Percentiles rank a stretch among this genome's conserved stretches.
Evolutionary conservation across 2,329 filamentous ascomycete genomes (phyloP).

Genomic region (Metarhizium album): DNA sequence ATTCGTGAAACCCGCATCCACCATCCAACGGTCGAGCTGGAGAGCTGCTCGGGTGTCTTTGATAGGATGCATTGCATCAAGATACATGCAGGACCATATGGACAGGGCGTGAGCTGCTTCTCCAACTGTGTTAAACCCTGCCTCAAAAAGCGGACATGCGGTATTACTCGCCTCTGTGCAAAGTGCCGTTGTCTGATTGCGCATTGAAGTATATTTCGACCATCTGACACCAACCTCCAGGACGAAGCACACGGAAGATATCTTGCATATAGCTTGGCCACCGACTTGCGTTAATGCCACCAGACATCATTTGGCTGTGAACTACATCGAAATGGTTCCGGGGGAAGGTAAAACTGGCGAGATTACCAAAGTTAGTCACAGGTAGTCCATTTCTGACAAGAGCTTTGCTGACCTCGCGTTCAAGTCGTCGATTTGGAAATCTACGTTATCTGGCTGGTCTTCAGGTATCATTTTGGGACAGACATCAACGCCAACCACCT

Average conservation of each 20-base stretch:
- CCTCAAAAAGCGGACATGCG: not conserved
- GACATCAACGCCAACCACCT: slow-evolving; percentile 65
- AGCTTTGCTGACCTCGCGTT: slow-evolving; percentile 43
- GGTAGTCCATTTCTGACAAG: not conserved
- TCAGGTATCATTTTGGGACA: slow-evolving; percentile 59
- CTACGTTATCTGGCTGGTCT: slow-evolving; percentile 53
- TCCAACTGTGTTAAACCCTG: slow-evolving; percentile 4
- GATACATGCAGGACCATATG: slow-evolving; percentile 56
- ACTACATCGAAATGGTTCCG: slow-evolving; percentile 70
- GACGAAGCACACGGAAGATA: slow-evolving; percentile 59
- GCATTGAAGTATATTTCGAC: slow-evolving; percentile 79
- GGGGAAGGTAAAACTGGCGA: slow-evolving; percentile 51
- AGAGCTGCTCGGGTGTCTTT: slow-evolving; percentile 59
- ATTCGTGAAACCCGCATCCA: slow-evolving; percentile 54
- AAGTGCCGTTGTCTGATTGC: slow-evolving; percentile 75
- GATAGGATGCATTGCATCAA: slow-evolving; percentile 47
- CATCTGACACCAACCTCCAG: slow-evolving; percentile 79
- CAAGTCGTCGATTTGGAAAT: slow-evolving; percentile 62
- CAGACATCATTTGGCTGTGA: slow-evolving; percentile 63
- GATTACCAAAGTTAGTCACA: not conserved
- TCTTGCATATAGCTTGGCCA: slow-evolving; percentile 72
- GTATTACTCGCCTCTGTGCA: slow-evolving; percentile 45
- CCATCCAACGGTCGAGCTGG: slow-evolving; percentile 47
- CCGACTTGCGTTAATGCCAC: slow-evolving; percentile 59
- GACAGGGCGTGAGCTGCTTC: slow-evolving; percentile 50